Evolutionary conservation across 805 yeast genomes (phyloP).

Genomic region (Candida endomychidarum): DNA sequence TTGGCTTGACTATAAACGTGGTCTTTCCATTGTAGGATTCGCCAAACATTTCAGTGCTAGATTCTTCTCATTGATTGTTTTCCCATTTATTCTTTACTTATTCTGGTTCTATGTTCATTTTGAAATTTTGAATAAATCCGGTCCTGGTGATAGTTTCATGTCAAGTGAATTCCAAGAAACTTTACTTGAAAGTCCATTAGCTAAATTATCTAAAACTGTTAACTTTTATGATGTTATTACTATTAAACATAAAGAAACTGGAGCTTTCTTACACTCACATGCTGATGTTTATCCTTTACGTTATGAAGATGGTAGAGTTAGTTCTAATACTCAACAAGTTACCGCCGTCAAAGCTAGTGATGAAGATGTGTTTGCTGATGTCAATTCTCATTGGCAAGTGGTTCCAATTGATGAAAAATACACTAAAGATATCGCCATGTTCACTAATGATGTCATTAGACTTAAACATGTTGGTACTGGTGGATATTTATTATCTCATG

Average conservation of each 20-base stretch:
- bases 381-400: conserved; percentile 84
- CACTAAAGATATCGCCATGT: conserved; percentile 50
- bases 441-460: conserved; percentile 73
- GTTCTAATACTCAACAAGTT: conserved; percentile 93
- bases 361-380: conserved; percentile 44
- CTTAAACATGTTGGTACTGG: conserved; percentile 79
- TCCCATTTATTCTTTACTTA: conserved; percentile 81
- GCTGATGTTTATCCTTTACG: conserved; percentile 74
- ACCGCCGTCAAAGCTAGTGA: conserved; percentile 52
- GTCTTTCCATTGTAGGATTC: conserved; percentile 57
- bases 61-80: conserved; percentile 62
- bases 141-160: conserved; percentile 96
- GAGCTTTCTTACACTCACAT: conserved; percentile 83
- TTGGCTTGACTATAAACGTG: conserved; percentile 68
- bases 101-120: conserved; percentile 94
- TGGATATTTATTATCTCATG: conserved; percentile 82
- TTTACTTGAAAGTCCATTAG: conserved; percentile 76
- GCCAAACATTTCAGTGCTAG: conserved; percentile 75
- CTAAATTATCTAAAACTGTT: conserved; percentile 66
- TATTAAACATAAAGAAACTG: conserved; percentile 77
- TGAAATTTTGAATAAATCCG: conserved; percentile 75
- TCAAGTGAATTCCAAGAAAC: conserved; percentile 94
- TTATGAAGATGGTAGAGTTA: conserved; percentile 93
- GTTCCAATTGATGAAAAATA: conserved; percentile 52
- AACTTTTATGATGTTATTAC: conserved; percentile 77